Base-by-base conservation (phyloP, 2,329 filamentous ascomycete genomes). In the Tolypocladium sp. region DNA sequence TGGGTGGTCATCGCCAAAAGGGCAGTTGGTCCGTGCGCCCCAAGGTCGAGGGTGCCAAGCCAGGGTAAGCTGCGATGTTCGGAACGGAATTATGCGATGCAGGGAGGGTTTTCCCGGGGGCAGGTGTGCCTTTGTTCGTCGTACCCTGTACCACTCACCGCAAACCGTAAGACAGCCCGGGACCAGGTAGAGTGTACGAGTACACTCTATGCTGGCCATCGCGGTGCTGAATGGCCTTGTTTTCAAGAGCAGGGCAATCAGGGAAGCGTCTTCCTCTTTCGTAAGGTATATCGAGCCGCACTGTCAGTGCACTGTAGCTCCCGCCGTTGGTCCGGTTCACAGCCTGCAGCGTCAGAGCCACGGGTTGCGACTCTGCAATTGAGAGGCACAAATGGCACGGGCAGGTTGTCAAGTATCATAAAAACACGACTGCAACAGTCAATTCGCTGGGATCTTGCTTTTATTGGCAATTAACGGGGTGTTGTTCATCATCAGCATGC, bases 1-100 rank as follows among this genome's bases (percentile, higher is more conserved):
- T 46, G 59, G 59, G 62, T 61, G 63, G 61, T 62, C 62, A 63
- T 64, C 62, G 60, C 60, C 58, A 63, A 57, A 55, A 49, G 25
- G 53, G 42, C 52, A 44, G 58, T 27, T 63, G 63, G 63, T 62
- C 61, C 56, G 63, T 63, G 61, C 61, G 54, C 54, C 15, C 49
- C 27, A 35, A 10, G 17, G 49, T 35, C 22, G 22, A 25, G 8
- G 12, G 42, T n/a, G 30, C 49, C 49, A n/a, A 49, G 30, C 49
- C 25, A 27, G 46, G 49, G 54, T 55, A 42, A 25, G 55, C 53
- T 59, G 59, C 58, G 33, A 56, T 44, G 54, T 51, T 60, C 61
- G 62, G 60, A 59, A 59, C 54, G 55, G 41, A 60, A 59, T n/a
- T 53, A 25, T 49, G 8, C 41, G 25, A 22, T 38, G 40, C 6